Evolutionary conservation across 768 basidiomycete genomes (phyloP).

Genomic region (Macrolepiota fuliginosa): DNA sequence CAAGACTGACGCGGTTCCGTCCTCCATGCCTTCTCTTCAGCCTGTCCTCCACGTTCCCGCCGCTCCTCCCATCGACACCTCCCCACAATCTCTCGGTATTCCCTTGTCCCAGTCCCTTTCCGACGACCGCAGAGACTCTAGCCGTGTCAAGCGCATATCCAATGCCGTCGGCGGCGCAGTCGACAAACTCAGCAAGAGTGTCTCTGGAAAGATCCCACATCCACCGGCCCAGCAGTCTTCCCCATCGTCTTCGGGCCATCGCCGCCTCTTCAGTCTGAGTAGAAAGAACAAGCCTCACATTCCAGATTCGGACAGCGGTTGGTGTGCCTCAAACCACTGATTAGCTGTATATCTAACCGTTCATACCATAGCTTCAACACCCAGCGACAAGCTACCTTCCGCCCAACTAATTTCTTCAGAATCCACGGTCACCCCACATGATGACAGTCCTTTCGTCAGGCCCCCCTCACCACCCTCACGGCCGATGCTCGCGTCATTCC

Average conservation of each 20-base stretch:
- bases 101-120: constrained; percentile 26
- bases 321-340: constrained; percentile 15
- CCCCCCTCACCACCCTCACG: constrained; percentile 67
- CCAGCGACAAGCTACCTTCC: constrained; percentile 22
- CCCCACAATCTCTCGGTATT: constrained; percentile 28
- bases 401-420: constrained; percentile 22
- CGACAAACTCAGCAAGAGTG: constrained; percentile 62
- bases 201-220: constrained; percentile 38
- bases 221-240: constrained; percentile 26
- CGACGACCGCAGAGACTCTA: constrained; percentile 23
- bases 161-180: constrained; percentile 54
- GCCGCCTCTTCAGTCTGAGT: constrained; percentile 55
- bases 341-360: constrained; percentile 3
- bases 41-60: constrained; percentile 21
- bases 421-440: constrained; percentile 17
- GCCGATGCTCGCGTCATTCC: constrained; percentile 51
- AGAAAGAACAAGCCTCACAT: constrained; percentile 48
- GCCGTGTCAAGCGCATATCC: constrained; percentile 52
- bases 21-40: constrained; percentile 21
- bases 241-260: constrained; percentile 35
- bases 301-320: constrained; percentile 31
- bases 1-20: neutral
- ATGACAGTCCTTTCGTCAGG: constrained; percentile 60
- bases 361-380: constrained; percentile 5
- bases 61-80: constrained; percentile 29